A percentile compares a stretch with the other conserved stretches of the same genome.
phyloP scores from a whole-genome alignment of 2,329 filamentous ascomycete genomes.

The Davidsoniella australis region DNA sequence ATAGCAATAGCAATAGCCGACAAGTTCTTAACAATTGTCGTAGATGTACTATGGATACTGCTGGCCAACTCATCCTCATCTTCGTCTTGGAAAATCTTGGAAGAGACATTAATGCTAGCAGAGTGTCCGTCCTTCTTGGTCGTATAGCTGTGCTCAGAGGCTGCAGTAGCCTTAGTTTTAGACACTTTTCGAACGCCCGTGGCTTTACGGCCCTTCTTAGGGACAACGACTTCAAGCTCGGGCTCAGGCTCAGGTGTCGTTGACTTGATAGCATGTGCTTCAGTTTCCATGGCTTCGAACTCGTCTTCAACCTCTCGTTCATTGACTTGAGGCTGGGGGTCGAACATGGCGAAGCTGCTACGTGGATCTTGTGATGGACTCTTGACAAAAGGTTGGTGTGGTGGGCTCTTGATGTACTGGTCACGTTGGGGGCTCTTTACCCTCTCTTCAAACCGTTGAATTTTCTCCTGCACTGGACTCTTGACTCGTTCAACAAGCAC shows the following conservation, averaged over 20 bases:
- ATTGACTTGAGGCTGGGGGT: slow-evolving; percentile 28
- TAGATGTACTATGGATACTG: slow-evolving; percentile 26
- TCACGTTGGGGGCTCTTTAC: slow-evolving; percentile 18
- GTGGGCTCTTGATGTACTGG: neutral
- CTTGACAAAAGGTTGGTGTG: neutral
- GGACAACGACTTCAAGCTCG: slow-evolving; percentile 22
- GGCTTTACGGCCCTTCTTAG: slow-evolving; percentile 38
- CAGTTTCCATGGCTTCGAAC: slow-evolving; percentile 29
- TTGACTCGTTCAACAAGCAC: no score
- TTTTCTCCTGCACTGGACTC: no score
- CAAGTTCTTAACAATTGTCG: slow-evolving; percentile 23
- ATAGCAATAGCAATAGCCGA: slow-evolving; percentile 15
- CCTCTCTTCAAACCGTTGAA: no score
- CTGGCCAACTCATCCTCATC: slow-evolving; percentile 21
- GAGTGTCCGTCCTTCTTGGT: neutral
- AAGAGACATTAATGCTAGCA: neutral
- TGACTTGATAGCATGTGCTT: slow-evolving; percentile 24
- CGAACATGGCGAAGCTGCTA: slow-evolving; percentile 34
- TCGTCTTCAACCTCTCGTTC: slow-evolving; percentile 35
- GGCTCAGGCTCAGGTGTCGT: slow-evolving; percentile 1
- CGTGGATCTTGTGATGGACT: neutral
- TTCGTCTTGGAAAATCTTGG: neutral
- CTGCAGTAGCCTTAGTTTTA: slow-evolving; percentile 28
- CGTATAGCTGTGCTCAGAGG: slow-evolving; percentile 12
- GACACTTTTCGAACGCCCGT: slow-evolving; percentile 31